Evolutionary conservation across 1,284 basidiomycete genomes (phyloP), one percentile per base, ranked within the genome.

Genomic region (Takashimella koratensis): DNA sequence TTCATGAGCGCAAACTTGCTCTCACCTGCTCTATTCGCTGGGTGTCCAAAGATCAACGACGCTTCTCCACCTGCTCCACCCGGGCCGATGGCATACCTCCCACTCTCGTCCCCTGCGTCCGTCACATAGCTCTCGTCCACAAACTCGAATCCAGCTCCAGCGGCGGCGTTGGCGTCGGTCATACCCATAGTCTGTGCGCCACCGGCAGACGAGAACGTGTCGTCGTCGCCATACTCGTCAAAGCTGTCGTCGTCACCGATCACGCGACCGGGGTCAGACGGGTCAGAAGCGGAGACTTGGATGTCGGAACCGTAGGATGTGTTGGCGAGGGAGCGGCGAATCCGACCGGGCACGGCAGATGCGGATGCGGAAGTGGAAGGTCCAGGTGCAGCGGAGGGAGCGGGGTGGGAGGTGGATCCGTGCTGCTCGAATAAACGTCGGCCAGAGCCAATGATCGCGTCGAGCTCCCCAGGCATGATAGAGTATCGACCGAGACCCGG

Each of bases 251-350:
- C 54, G 50, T 57, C 56, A 25, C 44, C 45, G 30, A 62, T 46
- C 20, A 54, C 52, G 47, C 39, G 40, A 36, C 48, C 47, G 0
- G 56, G 52, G 4, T 49, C 54, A 50, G 19, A 51, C 26, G 47
- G 40, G 42, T 53, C 59, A 24, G 44, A 41, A 36, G 50, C 47
- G 12, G 45, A 54, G 23, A 25, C 47, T 51, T 48, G 53, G 43
- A 65, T 64, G 47, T 68, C 70, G 13, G 62, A 66, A 13, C 67
- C 71, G 45, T 39, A 68, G 2, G 66, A 67, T 12, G 70, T 73
- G 53, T 73, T 70, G 10, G 69, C 70, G 27, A 70, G 43, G 12
- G 60, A 68, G 24, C 57, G 62, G 40, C 62, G 62, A n/a, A 43
- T 48, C 23, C 50, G 43, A 36, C 30, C 30, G 8, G 8, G 10